phyloP scores from a whole-genome alignment of 148 eudicot genomes.

The Spergularia bocconei region DNA sequence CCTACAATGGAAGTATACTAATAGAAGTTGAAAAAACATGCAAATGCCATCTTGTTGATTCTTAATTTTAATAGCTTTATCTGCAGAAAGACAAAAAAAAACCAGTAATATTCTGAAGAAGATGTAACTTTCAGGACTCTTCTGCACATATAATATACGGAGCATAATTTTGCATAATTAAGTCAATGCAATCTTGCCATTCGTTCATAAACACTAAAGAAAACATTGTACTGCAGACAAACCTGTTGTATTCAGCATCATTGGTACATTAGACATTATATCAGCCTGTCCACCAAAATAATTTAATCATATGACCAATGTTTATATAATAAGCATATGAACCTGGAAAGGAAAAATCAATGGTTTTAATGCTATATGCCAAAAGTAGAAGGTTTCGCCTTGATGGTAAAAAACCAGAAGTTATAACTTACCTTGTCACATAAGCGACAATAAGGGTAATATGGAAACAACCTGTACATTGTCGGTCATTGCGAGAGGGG shows the following conservation, averaged over 20 bases:
- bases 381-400: neutral
- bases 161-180: neutral
- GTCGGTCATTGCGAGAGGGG: too few relatives aligned
- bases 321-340: too few relatives aligned
- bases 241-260: slow-evolving; percentile 6
- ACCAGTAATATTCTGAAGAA: neutral
- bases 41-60: slow-evolving; percentile 16
- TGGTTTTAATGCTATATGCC: neutral
- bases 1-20: slow-evolving; percentile 6
- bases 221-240: slow-evolving; percentile 9
- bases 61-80: neutral
- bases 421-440: too few relatives aligned
- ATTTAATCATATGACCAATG: neutral
- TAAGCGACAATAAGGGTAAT: neutral
- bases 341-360: neutral
- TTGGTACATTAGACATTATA: slow-evolving; percentile 2
- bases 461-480: neutral
- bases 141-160: neutral
- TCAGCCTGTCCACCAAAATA: neutral
- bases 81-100: neutral
- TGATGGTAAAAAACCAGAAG: neutral
- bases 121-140: neutral
- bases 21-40: neutral
- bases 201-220: slow-evolving; percentile 5
- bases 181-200: slow-evolving; percentile 16